Base-by-base conservation (phyloP, 192 early-diverging fungal species). In the Linnemannia hyalina region DNA sequence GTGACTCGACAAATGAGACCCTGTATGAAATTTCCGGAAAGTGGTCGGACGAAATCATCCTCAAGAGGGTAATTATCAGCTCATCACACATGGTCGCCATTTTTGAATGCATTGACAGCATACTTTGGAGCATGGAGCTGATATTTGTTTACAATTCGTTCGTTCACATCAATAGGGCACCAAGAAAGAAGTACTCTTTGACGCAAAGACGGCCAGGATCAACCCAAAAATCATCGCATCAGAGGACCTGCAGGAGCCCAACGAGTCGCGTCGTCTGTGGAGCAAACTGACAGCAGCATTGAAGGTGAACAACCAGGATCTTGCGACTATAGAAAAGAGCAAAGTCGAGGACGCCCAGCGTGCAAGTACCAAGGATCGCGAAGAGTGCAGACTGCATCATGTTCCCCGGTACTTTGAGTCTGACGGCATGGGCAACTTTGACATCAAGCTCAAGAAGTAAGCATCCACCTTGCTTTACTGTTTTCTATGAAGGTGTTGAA, bases 21-120 rank as follows among this genome's bases (percentile, higher is more conserved):
- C 88, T 98, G 47, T 96, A 94, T 77, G 95, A 95, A n/a, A 93
- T 98, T 71, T 89, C 89, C n/a, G 98, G 98, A 40, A 95, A 95
- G 80, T 99, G 98, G 98, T 93, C 95, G 26, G 93, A 94, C 26
- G 88, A 90, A 40, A 93, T 97, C 42, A 91, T 91, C 42, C 89
- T 93, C 40, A 93, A 92, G 71, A 88, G 84, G 81, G 76, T 77
- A 52, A 52, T 52, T 65, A 85, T 69, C 73, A 81, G 82, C 79
- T 46, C 29, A 40, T 68, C 68, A 73, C 46, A 35, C 63, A n/a
- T 1, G 41, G 7, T 26, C 26, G 29, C 16, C 4, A 0, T 52
- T 55, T 68, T 73, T 74, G 42, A 36, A 16, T 40, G 29, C 23
- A 52, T 18, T 52, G 15, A 52, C 49, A 52, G 15, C 49, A 18